A percentile compares a stretch with the other conserved stretches of the same genome.
phyloP scores from a whole-genome alignment of 371 early-diverging fungal genomes.

The Basidiobolus meristosporus region DNA sequence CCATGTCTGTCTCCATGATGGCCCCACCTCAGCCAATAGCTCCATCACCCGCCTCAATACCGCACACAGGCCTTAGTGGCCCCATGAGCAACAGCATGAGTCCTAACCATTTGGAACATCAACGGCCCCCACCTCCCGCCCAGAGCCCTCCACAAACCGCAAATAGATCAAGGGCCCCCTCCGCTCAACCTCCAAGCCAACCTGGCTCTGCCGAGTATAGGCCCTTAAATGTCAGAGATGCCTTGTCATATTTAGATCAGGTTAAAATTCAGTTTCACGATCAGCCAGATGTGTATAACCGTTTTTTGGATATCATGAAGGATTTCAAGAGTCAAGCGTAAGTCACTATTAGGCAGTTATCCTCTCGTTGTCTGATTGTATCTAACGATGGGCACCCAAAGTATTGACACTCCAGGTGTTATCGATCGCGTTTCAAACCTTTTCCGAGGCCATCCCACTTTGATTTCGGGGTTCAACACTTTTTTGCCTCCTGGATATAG shows the following conservation, averaged over 20 bases:
- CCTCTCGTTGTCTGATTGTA: background rate
- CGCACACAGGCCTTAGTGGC: too few relatives aligned
- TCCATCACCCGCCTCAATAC: too few relatives aligned
- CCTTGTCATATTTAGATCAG: conserved; percentile 91
- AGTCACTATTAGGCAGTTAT: conserved; percentile 6
- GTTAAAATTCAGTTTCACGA: conserved; percentile 89
- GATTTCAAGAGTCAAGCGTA: conserved; percentile 96
- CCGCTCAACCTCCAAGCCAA: background rate
- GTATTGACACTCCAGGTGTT: conserved; percentile 95
- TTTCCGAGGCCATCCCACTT: conserved; percentile 79
- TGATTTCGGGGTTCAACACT: conserved; percentile 97
- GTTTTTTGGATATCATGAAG: conserved; percentile 98
- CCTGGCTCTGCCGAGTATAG: background rate
- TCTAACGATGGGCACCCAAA: conserved; percentile 4
- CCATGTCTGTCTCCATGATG: too few relatives aligned
- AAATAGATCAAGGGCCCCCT: background rate
- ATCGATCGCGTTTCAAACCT: conserved; percentile 90
- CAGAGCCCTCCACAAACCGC: background rate
- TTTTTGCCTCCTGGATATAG: conserved; percentile 95
- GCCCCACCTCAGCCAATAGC: too few relatives aligned
- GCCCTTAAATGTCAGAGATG: conserved; percentile 57
- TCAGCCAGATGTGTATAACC: conserved; percentile 90
- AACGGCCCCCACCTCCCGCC: background rate
- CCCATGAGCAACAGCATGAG: too few relatives aligned
- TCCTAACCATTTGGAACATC: background rate